phyloP scores from a whole-genome alignment of 352 stramenopile genomes.

The Phytophthora pluvialis region DNA sequence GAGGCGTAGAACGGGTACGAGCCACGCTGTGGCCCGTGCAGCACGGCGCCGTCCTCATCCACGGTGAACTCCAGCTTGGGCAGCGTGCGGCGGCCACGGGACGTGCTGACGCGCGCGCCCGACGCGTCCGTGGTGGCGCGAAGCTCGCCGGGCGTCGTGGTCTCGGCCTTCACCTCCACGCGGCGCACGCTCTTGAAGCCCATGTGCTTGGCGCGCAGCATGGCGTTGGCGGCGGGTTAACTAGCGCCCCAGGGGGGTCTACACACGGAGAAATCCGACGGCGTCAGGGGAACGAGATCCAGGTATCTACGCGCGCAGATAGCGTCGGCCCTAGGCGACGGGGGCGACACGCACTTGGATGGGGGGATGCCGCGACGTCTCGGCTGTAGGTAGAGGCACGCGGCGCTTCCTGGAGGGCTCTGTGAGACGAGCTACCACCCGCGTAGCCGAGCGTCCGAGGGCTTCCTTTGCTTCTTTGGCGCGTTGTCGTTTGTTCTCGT shows the following conservation, averaged over 20 bases:
- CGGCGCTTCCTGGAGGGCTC: neutral
- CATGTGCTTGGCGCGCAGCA: conserved; percentile 84
- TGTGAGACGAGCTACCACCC: conserved; percentile 24
- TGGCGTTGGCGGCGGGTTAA: conserved; percentile 18
- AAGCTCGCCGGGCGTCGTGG: conserved; percentile 79
- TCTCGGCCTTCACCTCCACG: conserved; percentile 90
- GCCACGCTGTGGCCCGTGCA: conserved; percentile 76
- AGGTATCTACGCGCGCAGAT: conserved; percentile 12
- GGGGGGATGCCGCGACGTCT: conserved; percentile 5
- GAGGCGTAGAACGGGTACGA: conserved; percentile 45
- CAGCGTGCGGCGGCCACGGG: conserved; percentile 68
- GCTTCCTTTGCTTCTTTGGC: conserved; percentile 20
- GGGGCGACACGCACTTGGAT: conserved; percentile 1
- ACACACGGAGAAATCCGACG: neutral
- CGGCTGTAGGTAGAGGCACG: neutral
- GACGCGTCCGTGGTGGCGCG: conserved; percentile 74
- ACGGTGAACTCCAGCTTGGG: conserved; percentile 88
- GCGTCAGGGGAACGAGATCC: neutral
- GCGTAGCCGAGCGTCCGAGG: conserved; percentile 22
- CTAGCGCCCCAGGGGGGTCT: neutral
- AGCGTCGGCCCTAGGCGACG: conserved; percentile 10
- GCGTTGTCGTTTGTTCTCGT: conserved; percentile 50
- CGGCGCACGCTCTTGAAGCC: conserved; percentile 81
- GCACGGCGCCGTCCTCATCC: conserved; percentile 80
- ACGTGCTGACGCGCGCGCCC: conserved; percentile 64